Conservation (phyloP, 2,329 filamentous ascomycete genomes). For the Sporothrix brasiliensis region DNA sequence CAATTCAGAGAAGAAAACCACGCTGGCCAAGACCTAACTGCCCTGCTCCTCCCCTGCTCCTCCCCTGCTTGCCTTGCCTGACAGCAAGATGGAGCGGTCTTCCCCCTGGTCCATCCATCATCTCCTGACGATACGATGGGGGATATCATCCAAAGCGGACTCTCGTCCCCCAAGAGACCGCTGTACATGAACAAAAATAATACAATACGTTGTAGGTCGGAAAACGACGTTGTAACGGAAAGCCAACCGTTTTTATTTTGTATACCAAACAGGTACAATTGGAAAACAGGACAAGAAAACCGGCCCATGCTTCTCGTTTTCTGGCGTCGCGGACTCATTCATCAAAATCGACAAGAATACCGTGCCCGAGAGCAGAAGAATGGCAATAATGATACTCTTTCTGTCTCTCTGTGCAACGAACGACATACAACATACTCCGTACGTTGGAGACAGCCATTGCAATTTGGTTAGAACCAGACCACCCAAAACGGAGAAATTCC, state of each 20-base stretch:
- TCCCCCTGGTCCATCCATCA: not conserved
- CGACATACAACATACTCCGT: not conserved
- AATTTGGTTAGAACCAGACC: not conserved
- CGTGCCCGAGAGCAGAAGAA: no score
- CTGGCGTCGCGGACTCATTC: no score
- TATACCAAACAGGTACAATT: no score
- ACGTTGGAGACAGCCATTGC: not conserved
- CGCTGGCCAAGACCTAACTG: not conserved
- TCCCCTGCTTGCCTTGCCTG: not conserved
- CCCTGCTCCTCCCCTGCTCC: not conserved
- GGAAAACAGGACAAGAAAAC: no score
- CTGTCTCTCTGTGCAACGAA: no score
- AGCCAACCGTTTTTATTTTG: no score
- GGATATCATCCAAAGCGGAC: not conserved
- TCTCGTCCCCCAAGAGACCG: not conserved
- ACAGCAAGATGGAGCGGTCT: constrained; percentile 6
- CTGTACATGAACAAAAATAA: not conserved
- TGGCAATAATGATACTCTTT: no score
- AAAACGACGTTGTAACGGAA: not conserved
- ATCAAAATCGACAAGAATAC: no score
- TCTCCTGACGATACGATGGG: not conserved
- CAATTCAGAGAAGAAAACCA: not conserved
- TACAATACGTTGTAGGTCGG: not conserved
- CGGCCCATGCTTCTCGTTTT: no score
- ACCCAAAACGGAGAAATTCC: no score